phyloP scores from a whole-genome alignment of 192 early-diverging fungal genomes.

The Phlyctochytrium planicorne region DNA sequence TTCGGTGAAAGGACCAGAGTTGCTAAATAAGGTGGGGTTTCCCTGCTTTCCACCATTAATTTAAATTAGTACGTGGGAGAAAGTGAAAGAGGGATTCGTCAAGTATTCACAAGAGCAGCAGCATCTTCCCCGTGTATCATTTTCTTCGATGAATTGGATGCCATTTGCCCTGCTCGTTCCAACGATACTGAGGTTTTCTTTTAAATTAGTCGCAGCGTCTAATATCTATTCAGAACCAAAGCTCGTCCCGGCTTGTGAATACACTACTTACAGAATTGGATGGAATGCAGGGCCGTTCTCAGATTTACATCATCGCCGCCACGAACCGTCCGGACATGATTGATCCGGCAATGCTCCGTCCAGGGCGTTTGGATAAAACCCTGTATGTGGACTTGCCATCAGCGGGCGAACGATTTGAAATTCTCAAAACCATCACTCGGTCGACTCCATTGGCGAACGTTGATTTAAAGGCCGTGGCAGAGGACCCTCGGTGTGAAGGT shows the following conservation, averaged over 20 bases:
- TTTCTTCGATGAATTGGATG: slow-evolving; percentile 98
- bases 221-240: slow-evolving; percentile 64
- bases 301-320: slow-evolving; percentile 95
- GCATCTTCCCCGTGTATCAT: slow-evolving; percentile 94
- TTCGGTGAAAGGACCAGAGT: slow-evolving; percentile 96
- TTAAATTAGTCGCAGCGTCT: slow-evolving; percentile 27
- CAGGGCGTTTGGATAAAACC: slow-evolving; percentile 94
- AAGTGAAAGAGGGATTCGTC: slow-evolving; percentile 92
- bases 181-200: slow-evolving; percentile 77
- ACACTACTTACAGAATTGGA: slow-evolving; percentile 96
- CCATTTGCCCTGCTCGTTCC: slow-evolving; percentile 80
- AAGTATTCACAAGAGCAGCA: slow-evolving; percentile 91
- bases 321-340: slow-evolving; percentile 98
- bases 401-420: slow-evolving; percentile 75
- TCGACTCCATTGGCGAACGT: slow-evolving; percentile 74
- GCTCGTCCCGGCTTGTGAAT: slow-evolving; percentile 93
- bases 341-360: slow-evolving; percentile 96
- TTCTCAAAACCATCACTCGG: slow-evolving; percentile 75
- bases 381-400: slow-evolving; percentile 95
- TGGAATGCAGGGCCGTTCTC: slow-evolving; percentile 83
- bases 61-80: slow-evolving; percentile 86
- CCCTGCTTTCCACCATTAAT: background rate
- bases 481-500: slow-evolving; percentile 48
- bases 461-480: slow-evolving; percentile 43
- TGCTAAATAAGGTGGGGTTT: slow-evolving; percentile 81